A percentile compares a stretch with the other conserved stretches of the same genome.
Evolutionary conservation across 1,284 basidiomycete genomes (phyloP).

Genomic region (Rhodotorula sp.): DNA sequence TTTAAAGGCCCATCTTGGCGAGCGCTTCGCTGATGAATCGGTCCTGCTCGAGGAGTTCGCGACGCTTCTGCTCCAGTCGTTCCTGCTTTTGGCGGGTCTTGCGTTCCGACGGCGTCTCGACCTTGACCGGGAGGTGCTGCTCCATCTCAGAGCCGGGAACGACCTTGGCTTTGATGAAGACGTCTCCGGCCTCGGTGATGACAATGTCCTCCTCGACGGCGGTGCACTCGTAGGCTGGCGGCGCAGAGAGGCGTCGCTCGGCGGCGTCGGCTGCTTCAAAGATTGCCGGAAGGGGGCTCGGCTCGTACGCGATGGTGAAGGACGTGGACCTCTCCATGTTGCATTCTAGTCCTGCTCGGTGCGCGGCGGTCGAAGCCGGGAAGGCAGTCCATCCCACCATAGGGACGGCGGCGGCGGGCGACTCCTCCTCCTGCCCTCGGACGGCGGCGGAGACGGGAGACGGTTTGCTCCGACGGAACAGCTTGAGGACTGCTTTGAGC

Average conservation of each 20-base stretch:
- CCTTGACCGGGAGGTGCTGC: neutral
- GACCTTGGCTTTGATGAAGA: neutral
- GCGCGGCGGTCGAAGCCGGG: neutral
- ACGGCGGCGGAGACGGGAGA: neutral
- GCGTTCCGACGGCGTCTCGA: neutral
- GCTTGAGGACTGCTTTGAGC: neutral
- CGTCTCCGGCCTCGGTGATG: neutral
- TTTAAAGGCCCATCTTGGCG: neutral
- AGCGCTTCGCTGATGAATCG: neutral
- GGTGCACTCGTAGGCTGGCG: neutral
- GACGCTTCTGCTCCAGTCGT: neutral
- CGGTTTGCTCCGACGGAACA: neutral
- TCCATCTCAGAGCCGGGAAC: too few species aligned
- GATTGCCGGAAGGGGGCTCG: neutral
- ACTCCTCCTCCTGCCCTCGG: neutral
- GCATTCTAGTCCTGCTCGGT: neutral
- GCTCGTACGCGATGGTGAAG: neutral
- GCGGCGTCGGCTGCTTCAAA: neutral
- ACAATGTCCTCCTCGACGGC: neutral
- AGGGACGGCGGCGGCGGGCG: too few species aligned
- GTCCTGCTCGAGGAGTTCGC: neutral
- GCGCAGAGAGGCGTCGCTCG: neutral
- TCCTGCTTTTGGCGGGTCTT: constrained; percentile 47
- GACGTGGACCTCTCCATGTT: neutral
- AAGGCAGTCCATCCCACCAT: neutral